Conservation (phyloP, 2,329 filamentous ascomycete species). For the Pseudocercospora macadamiae region DNA sequence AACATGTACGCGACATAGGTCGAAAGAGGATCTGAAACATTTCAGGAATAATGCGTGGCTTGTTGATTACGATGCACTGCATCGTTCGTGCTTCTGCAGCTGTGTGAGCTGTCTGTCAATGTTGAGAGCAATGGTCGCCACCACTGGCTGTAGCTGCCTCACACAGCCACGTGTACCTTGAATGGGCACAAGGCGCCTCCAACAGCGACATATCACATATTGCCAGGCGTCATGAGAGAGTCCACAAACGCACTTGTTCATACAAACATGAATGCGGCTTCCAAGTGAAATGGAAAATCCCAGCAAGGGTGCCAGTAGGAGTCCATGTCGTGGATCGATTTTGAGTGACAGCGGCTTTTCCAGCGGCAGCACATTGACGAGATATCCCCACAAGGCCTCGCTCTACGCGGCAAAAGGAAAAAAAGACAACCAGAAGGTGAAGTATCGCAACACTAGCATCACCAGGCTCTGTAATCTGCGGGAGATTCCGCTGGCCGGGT, state of each 20-base stretch:
- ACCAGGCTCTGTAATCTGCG: slow-evolving; percentile 6
- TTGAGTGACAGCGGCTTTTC: background rate
- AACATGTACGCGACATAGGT: background rate
- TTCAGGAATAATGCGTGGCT: slow-evolving; percentile 11
- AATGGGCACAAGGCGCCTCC: slow-evolving; percentile 2
- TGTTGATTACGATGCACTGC: slow-evolving; percentile 5
- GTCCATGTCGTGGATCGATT: background rate
- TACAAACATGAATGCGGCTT: background rate
- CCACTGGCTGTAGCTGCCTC: slow-evolving; percentile 12
- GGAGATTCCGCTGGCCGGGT: background rate
- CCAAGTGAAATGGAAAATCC: background rate
- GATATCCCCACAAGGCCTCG: background rate
- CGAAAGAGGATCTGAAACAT: background rate
- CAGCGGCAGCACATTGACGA: background rate
- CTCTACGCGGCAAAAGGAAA: background rate
- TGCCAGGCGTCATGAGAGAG: background rate
- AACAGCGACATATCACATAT: background rate
- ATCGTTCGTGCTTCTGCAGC: slow-evolving; percentile 18
- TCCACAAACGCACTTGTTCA: background rate
- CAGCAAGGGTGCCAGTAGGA: background rate
- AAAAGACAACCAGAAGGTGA: background rate
- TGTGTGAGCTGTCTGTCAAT: slow-evolving; percentile 28
- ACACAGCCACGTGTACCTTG: slow-evolving; percentile 26
- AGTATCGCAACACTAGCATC: background rate
- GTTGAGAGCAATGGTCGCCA: slow-evolving; percentile 8